These are phyloP conservation scores for Colletotrichum sp. DNA, from an alignment of 2,329 filamentous ascomycete genomes.

Conservation along the genomic window DNA sequence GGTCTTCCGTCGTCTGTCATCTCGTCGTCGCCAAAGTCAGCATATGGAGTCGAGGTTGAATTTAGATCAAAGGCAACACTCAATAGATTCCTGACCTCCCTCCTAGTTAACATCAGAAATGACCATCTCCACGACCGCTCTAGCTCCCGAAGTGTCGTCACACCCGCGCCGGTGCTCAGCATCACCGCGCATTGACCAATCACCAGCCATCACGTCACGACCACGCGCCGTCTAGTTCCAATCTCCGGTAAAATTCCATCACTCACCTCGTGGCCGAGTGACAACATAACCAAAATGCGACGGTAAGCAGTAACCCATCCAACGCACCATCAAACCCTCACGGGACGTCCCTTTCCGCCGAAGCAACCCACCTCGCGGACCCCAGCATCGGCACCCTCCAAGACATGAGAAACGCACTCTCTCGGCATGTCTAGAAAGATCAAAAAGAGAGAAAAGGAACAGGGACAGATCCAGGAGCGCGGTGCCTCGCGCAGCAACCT, in stretches of 20 bases:
- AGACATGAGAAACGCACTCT: neutral
- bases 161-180: neutral
- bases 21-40: neutral
- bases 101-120: neutral
- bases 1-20: too few relatives aligned
- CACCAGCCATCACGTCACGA: neutral
- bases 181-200: conserved; percentile 3
- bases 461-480: neutral
- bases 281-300: neutral
- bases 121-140: neutral
- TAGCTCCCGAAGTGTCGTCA: conserved; percentile 1
- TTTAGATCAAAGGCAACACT: neutral
- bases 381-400: neutral
- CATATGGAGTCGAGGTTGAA: neutral
- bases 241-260: neutral
- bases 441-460: neutral
- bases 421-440: neutral
- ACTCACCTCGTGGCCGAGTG: neutral
- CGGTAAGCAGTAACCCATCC: neutral
- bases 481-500: neutral
- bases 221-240: neutral
- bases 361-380: neutral
- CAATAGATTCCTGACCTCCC: neutral
- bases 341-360: neutral
- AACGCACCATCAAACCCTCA: neutral